Percentiles rank a stretch among this genome's conserved stretches.
These are phyloP conservation scores for Dioszegia hungarica DNA, from an alignment of 768 basidiomycete genomes.

Conservation along the genomic window DNA sequence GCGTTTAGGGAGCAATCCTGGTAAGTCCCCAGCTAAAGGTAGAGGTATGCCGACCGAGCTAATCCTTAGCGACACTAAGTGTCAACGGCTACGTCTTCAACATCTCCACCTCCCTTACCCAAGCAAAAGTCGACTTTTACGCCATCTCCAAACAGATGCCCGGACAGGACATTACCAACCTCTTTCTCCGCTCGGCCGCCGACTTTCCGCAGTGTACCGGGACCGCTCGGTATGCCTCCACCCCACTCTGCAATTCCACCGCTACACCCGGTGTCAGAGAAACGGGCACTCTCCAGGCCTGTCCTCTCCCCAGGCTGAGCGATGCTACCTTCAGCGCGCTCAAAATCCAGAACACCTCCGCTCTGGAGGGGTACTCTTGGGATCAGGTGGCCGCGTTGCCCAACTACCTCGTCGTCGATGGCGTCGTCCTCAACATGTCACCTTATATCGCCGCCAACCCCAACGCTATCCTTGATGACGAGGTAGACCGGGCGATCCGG, in stretches of 20 bases:
- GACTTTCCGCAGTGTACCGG: conserved; percentile 70
- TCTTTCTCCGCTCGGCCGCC: conserved; percentile 68
- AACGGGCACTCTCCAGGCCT: conserved; percentile 53
- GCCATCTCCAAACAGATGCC: conserved; percentile 56
- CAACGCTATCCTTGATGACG: conserved; percentile 63
- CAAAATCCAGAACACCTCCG: conserved; percentile 61
- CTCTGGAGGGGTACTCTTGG: conserved; percentile 85
- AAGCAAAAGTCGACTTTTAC: conserved; percentile 59
- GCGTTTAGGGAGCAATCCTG: conserved; percentile 27
- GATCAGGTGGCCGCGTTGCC: conserved; percentile 66
- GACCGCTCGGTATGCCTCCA: conserved; percentile 67
- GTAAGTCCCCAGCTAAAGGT: conserved; percentile 18
- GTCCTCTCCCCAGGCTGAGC: conserved; percentile 64
- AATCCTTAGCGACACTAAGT: conserved; percentile 60
- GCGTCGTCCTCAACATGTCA: conserved; percentile 84
- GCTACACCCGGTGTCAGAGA: conserved; percentile 38
- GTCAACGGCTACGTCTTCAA: conserved; percentile 75
- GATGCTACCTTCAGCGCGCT: conserved; percentile 60
- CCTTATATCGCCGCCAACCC: conserved; percentile 77
- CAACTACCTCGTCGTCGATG: conserved; percentile 84
- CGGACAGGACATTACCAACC: conserved; percentile 84
- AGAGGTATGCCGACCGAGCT: too few species aligned
- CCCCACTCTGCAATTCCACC: conserved; percentile 60
- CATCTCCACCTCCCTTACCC: conserved; percentile 57
- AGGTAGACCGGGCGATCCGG: conserved; percentile 77